Evolutionary conservation across 805 yeast species (phyloP), one percentile per base, ranked within the genome.

Genomic region (Osmozyma mogii): DNA sequence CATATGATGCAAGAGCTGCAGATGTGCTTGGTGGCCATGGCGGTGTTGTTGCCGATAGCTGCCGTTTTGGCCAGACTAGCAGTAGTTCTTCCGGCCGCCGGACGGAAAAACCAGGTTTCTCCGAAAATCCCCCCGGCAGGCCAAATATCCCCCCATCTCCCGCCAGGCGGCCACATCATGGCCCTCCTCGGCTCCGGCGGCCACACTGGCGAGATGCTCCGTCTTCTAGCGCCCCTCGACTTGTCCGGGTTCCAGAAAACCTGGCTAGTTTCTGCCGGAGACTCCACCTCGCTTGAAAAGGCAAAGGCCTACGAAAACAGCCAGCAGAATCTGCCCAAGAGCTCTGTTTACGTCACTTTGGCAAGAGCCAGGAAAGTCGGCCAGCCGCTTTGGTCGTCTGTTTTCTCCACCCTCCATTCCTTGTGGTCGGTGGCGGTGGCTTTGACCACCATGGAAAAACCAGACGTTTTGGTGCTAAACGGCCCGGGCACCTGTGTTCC

Each of bases 151-250:
- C n/a, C n/a, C n/a, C n/a, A n/a, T n/a, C n/a, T n/a, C n/a, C n/a
- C n/a, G n/a, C n/a, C n/a, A n/a, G n/a, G n/a, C n/a, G n/a, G n/a
- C n/a, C 17, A 53, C 24, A 35, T 73, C 15, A 67, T 82, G 70
- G 60, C 82, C 1, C 65, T 85, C n/a, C 56, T 89, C 8, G 97
- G 97, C 0, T 85, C 96, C 0, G 98, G 98, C 1, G 97, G 96
- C 3, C 97, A 87, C 47, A 87, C 96, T 0, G 96, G 96, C 1
- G 96, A 89, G 52, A 84, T 89, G 94, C 52, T 88, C n/a, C 61
- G 88, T 15, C 61, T 89, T 11, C 50, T 84, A 7, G 36, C 48
- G 4, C 61, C 62, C 22, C 56, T 70, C 26, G 46, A 60, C 14
- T 32, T 54, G n/a, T 17, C 30, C 2, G 27, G 26, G 9, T 41